phyloP scores from a whole-genome alignment of 805 yeast genomes.

The Peterozyma toletana region DNA sequence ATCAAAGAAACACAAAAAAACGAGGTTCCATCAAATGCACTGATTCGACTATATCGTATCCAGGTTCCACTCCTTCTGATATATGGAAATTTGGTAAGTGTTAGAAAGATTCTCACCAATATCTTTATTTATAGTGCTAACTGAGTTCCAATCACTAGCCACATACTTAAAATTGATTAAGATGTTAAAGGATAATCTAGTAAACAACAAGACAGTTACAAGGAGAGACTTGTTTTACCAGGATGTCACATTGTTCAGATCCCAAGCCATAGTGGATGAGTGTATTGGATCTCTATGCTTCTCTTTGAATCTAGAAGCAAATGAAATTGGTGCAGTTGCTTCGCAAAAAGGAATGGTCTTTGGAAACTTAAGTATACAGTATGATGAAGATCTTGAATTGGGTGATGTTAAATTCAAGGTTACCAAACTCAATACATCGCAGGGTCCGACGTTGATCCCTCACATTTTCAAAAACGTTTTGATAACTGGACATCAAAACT shows the following conservation, averaged over 20 bases:
- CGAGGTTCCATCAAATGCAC: no score
- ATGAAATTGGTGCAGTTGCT: conserved; percentile 36
- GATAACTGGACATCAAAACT: conserved; percentile 11
- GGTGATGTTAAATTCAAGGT: conserved; percentile 9
- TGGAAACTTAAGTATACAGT: conserved; percentile 24
- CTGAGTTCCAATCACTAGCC: background rate
- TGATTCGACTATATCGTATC: background rate
- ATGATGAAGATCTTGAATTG: background rate
- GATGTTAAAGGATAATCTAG: conserved; percentile 3
- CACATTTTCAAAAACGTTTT: conserved; percentile 20
- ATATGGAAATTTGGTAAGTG: conserved; percentile 4
- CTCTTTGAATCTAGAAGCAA: conserved; percentile 29
- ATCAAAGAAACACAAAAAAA: no score
- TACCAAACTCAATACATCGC: conserved; percentile 8
- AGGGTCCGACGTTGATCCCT: conserved; percentile 30
- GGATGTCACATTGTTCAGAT: conserved; percentile 43
- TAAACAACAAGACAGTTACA: conserved; percentile 23
- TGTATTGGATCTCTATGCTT: conserved; percentile 29
- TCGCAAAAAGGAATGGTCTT: conserved; percentile 51
- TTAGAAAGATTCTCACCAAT: conserved; percentile 7
- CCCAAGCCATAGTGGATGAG: conserved; percentile 34
- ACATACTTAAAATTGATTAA: conserved; percentile 6
- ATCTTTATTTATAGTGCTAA: conserved; percentile 13
- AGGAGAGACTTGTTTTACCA: conserved; percentile 53
- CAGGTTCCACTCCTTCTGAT: background rate